Conservation (phyloP, 2,329 filamentous ascomycete genomes). For the Rhexocercosporidium sp. region DNA sequence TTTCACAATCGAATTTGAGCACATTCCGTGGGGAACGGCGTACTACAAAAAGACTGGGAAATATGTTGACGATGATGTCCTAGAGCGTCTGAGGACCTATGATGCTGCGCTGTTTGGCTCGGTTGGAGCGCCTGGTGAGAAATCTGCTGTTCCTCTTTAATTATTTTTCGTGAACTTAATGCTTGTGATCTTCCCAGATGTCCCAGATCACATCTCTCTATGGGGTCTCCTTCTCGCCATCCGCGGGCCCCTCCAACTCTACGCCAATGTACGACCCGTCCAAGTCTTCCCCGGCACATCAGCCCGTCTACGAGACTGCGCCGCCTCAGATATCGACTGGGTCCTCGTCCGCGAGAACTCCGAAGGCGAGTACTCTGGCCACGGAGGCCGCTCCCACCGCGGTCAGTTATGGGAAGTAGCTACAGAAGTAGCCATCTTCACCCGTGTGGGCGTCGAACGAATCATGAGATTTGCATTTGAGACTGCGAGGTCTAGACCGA, state of each 20-base stretch:
- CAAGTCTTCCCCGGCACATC: slow-evolving; percentile 61
- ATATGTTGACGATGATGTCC: slow-evolving; percentile 61
- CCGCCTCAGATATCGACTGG: slow-evolving; percentile 62
- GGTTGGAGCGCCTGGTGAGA: slow-evolving; percentile 61
- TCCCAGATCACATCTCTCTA: slow-evolving; percentile 70
- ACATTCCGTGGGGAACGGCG: slow-evolving; percentile 64
- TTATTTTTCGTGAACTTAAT: slow-evolving; percentile 39
- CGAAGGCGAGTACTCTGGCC: slow-evolving; percentile 57
- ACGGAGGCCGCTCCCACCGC: slow-evolving; percentile 61
- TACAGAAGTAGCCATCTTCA: slow-evolving; percentile 68
- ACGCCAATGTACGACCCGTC: slow-evolving; percentile 68
- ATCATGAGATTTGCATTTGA: slow-evolving; percentile 69
- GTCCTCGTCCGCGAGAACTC: slow-evolving; percentile 70
- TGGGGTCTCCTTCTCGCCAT: slow-evolving; percentile 69
- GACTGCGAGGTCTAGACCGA: slow-evolving; percentile 54
- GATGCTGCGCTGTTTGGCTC: slow-evolving; percentile 66
- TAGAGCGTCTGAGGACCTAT: slow-evolving; percentile 59
- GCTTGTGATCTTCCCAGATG: slow-evolving; percentile 47
- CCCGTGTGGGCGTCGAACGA: slow-evolving; percentile 61
- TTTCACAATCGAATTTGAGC: slow-evolving; percentile 64
- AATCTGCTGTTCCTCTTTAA: too few relatives aligned
- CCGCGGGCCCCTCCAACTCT: slow-evolving; percentile 67
- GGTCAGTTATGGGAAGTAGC: slow-evolving; percentile 62
- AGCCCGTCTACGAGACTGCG: slow-evolving; percentile 55
- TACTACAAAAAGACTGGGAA: slow-evolving; percentile 61